Evolutionary conservation across 257 asterid species (phyloP), one percentile per base, ranked within the genome.

Genomic region (Solanum sitiens): DNA sequence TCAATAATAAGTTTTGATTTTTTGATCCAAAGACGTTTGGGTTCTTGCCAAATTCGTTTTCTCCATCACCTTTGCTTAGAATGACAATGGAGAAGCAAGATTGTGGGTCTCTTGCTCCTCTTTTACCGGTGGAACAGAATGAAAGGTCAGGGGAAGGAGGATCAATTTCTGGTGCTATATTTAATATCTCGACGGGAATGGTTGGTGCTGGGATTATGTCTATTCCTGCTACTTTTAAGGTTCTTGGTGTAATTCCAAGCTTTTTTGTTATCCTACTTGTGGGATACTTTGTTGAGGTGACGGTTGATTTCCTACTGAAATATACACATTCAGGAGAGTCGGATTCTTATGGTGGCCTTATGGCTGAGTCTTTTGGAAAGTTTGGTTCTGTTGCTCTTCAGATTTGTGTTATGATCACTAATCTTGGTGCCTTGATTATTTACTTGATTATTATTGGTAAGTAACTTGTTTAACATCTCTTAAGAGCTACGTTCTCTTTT

Each of bases 181-280:
- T 97, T 90, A 97, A 97, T 88, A 93, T 96, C 11, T 94, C 99
- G 0, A 96, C 99, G 1, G 96, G 98, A 79, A 97, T 97, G 97
- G 94, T 97, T 39, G 99, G 99, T 16, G 98, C 99, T 0, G 99
- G 99, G 71, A 96, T 97, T 44, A 96, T 97, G 99, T 97, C 99
- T 30, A 94, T 97, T 67, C 99, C 99, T 23, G 98, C 99, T 2
- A 94, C 98, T 23, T 93, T 97, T 50, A 96, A 96, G 91, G 99
- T 97, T 37, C 87, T 97, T 0, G 99, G 99, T 9, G 95, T 97
- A 16, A 88, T 97, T 84, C 99, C 99, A 1, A 93, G 99, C 87
- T 89, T 97, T 56, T 42, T 90, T n/a, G 95, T 93, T 12, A 93
- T 97, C 86, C 73, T 96, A 83, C n/a, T 93, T 16, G 87, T 97